Conservation (phyloP, 2,329 filamentous ascomycete genomes). For the Eutypella sp. region DNA sequence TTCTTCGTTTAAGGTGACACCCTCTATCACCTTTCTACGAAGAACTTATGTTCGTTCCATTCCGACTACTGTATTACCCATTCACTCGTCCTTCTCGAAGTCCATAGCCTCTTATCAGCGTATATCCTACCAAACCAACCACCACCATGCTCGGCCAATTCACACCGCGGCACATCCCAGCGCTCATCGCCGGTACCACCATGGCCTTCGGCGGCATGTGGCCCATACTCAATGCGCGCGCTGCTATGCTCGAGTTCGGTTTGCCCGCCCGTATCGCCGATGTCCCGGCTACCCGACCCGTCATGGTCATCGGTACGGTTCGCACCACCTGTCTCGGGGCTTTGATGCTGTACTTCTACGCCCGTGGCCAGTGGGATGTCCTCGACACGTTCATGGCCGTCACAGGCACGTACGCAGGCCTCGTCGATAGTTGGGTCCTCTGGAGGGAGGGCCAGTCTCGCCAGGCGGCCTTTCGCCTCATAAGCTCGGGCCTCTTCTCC, state of each 20-base stretch:
- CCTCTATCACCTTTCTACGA: too few relatives aligned
- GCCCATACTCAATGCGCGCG: background rate
- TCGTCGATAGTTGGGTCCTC: slow-evolving; percentile 4
- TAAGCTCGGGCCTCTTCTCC: slow-evolving; percentile 1
- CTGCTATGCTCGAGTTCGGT: background rate
- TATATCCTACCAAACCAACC: too few relatives aligned
- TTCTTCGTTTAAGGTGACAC: too few relatives aligned
- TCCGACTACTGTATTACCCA: too few relatives aligned
- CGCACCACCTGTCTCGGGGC: slow-evolving; percentile 2
- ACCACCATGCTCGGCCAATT: too few relatives aligned
- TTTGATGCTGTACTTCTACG: slow-evolving; percentile 4
- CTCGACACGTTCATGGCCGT: slow-evolving; percentile 1
- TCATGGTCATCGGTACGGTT: slow-evolving; percentile 2
- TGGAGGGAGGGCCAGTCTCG: background rate
- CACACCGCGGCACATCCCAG: too few relatives aligned
- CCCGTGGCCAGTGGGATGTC: background rate
- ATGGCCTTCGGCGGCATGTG: background rate
- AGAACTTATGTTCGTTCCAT: too few relatives aligned
- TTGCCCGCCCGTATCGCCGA: slow-evolving; percentile 3
- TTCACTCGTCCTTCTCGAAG: too few relatives aligned
- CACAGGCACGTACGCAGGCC: slow-evolving; percentile 1
- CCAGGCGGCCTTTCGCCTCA: slow-evolving; percentile 3
- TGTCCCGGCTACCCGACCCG: background rate
- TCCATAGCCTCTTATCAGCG: too few relatives aligned
- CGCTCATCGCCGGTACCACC: too few relatives aligned